Evolutionary conservation across 495 filamentous ascomycete species (phyloP).

Genomic region (Hapsidospora chrysogenum): DNA sequence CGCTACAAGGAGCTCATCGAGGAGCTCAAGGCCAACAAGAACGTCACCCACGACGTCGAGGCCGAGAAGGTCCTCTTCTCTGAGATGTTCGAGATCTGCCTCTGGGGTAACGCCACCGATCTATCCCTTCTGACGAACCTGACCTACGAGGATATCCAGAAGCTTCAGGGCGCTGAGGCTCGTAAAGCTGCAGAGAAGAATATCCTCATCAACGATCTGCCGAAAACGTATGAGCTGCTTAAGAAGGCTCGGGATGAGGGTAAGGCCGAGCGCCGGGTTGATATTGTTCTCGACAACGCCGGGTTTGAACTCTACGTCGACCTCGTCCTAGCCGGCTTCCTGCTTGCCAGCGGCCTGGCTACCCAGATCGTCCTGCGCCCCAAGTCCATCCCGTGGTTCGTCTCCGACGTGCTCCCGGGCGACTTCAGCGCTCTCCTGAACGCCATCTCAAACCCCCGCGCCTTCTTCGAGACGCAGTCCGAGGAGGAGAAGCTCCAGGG

Average conservation of each 20-base stretch:
- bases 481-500: slow-evolving; percentile 45
- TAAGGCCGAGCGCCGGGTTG: slow-evolving; percentile 46
- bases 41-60: slow-evolving; percentile 35
- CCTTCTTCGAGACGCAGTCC: slow-evolving; percentile 55
- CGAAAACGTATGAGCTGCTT: slow-evolving; percentile 52
- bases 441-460: slow-evolving; percentile 53
- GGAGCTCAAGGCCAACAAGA: slow-evolving; percentile 28
- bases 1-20: slow-evolving; percentile 47
- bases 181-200: slow-evolving; percentile 73
- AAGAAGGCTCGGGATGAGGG: slow-evolving; percentile 44
- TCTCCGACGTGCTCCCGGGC: slow-evolving; percentile 75
- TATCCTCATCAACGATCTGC: slow-evolving; percentile 73
- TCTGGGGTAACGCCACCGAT: slow-evolving; percentile 97
- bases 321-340: slow-evolving; percentile 74
- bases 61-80: slow-evolving; percentile 65
- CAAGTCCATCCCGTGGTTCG: slow-evolving; percentile 93
- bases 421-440: slow-evolving; percentile 71
- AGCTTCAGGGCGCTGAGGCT: slow-evolving; percentile 76
- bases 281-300: slow-evolving; percentile 90
- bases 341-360: slow-evolving; percentile 65
- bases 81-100: slow-evolving; percentile 92
- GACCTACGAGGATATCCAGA: slow-evolving; percentile 91
- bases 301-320: slow-evolving; percentile 96
- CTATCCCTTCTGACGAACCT: slow-evolving; percentile 78
- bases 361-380: slow-evolving; percentile 82